Evolutionary conservation across 139 green algal species (phyloP), one percentile per base, ranked within the genome.

Genomic region (Zygnema cylindricum): DNA sequence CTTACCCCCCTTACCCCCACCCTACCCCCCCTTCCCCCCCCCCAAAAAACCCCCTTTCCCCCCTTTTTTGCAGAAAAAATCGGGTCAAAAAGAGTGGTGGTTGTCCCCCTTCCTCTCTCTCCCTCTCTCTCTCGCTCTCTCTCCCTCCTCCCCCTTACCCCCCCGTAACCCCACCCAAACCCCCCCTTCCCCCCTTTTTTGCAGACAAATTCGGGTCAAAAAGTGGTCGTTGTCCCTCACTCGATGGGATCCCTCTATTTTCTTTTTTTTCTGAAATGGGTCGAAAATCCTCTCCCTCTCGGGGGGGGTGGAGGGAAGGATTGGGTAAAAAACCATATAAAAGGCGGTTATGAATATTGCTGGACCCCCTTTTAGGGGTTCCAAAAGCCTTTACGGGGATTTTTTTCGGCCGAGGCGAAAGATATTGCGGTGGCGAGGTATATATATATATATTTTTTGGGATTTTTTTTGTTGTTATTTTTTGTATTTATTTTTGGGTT

Each of bases 241-340:
- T 92, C 83, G 32, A 95, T 94, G 88, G 93, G 93, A 36, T 86
- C 86, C 41, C 30, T 93, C 21, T 55, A 89, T 22, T 88, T 92
- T 32, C 69, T 81, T n/a, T 90, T 84, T 89, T 93, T 93, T 77
- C 42, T 93, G 2, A 92, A 88, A 55, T 93, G 90, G 90, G 89
- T 93, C 21, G 90, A 93, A 49, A 39, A 73, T 38, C 86, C 86
- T 3, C 77, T 77, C 21, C 86, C 86, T 33, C 33, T 40, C 23
- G 88, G 0, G 91, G 94, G 85, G 0, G 84, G 84, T 7, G 85
- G 89, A 38, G 85, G 85, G 7, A 71, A 43, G 21, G 3, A 42
- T 2, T 98, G 95, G 95, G 88, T 94, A 54, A 93, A 95, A n/a
- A 69, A 89, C 38, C 93, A 97, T 81, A 76, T 98, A n/a, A 77